Evolutionary conservation across 2,329 filamentous ascomycete genomes (phyloP).

Genomic region (Alternaria solani): DNA sequence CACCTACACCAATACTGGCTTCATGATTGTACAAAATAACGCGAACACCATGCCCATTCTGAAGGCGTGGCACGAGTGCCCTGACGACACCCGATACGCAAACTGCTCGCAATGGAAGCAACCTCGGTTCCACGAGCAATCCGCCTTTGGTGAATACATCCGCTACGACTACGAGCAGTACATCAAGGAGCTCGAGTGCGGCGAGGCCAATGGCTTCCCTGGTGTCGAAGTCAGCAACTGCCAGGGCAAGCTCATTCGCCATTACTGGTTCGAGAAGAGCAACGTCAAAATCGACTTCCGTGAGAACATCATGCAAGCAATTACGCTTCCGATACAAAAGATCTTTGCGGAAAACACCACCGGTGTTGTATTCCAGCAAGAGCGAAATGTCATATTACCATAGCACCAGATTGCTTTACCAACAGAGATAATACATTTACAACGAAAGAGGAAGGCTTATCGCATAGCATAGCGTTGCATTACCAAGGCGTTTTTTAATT

Average conservation of each 20-base stretch:
- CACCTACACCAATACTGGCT: constrained; percentile 61
- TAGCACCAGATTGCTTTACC: neutral
- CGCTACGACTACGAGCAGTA: constrained; percentile 51
- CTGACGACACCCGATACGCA: constrained; percentile 45
- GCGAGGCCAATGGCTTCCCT: constrained; percentile 50
- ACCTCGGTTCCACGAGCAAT: constrained; percentile 51
- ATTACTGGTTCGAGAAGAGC: constrained; percentile 51
- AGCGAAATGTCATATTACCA: constrained; percentile 39
- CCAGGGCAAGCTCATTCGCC: constrained; percentile 48
- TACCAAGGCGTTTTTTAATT: constrained; percentile 28
- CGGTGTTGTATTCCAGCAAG: constrained; percentile 38
- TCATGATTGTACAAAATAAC: constrained; percentile 63
- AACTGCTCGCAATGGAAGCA: constrained; percentile 51
- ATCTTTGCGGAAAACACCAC: constrained; percentile 43
- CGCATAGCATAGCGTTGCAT: constrained; percentile 37
- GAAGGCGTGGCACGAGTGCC: constrained; percentile 58
- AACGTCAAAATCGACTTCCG: constrained; percentile 45
- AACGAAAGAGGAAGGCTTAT: constrained; percentile 11
- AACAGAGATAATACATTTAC: constrained; percentile 2
- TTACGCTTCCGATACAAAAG: constrained; percentile 47
- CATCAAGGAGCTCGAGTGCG: constrained; percentile 50
- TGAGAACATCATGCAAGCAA: constrained; percentile 50
- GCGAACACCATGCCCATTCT: constrained; percentile 59
- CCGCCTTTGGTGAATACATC: constrained; percentile 51
- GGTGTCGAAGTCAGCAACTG: constrained; percentile 47